phyloP scores from a whole-genome alignment of 202 grass and related monocot species.

The Zizania palustris region DNA sequence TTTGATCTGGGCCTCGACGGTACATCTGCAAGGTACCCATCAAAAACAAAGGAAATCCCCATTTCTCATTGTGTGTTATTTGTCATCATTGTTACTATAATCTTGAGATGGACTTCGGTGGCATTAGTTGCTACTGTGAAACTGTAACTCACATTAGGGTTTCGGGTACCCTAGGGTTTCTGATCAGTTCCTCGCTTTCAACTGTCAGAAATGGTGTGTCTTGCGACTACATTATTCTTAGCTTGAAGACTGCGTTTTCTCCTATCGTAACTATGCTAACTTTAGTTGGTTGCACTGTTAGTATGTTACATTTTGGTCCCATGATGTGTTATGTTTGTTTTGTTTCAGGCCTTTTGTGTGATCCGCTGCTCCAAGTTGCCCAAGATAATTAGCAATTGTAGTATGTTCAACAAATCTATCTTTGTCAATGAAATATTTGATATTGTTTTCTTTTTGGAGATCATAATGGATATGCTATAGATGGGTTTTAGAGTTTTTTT shows the following conservation, averaged over 20 bases:
- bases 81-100: background rate
- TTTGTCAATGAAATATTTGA: constrained; percentile 3
- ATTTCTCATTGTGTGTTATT: background rate
- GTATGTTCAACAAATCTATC: background rate
- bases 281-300: background rate
- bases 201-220: background rate
- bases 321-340: background rate
- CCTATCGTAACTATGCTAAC: background rate
- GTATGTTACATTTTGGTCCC: constrained; percentile 7
- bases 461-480: background rate
- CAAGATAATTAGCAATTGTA: background rate
- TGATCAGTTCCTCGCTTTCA: background rate
- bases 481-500: constrained; percentile 3
- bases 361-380: background rate
- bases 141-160: background rate
- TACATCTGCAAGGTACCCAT: too few species aligned
- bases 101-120: too few species aligned
- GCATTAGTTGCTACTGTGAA: background rate
- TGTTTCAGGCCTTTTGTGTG: constrained; percentile 18
- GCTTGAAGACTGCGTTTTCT: background rate
- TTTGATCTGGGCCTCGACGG: too few species aligned
- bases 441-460: constrained; percentile 4
- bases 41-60: background rate
- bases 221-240: background rate
- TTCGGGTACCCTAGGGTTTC: too few species aligned